phyloP scores from a whole-genome alignment of 1,284 basidiomycete species.

The Boletus mariae region DNA sequence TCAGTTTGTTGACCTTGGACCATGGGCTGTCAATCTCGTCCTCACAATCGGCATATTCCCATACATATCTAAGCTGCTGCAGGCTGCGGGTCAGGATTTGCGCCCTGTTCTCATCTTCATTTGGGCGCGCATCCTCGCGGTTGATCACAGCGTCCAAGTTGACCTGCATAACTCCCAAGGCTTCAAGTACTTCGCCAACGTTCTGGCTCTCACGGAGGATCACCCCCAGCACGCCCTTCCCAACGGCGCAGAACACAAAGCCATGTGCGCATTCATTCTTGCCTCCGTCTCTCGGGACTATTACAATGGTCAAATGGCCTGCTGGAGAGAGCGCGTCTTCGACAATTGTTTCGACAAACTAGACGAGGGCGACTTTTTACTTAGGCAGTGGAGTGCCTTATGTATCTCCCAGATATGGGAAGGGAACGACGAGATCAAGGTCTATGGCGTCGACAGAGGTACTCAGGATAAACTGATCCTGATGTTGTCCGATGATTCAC shows the following conservation, averaged over 20 bases:
- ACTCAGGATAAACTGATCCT: constrained; percentile 86
- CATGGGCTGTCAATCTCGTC: constrained; percentile 97
- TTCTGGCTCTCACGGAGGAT: constrained; percentile 68
- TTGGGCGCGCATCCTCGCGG: constrained; percentile 96
- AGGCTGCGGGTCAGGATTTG: constrained; percentile 91
- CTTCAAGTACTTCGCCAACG: constrained; percentile 85
- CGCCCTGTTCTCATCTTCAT: constrained; percentile 99
- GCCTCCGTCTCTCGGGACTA: constrained; percentile 91
- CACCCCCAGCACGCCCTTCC: constrained; percentile 57
- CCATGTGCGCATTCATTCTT: constrained; percentile 98
- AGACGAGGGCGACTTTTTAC: constrained; percentile 86
- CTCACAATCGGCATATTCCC: constrained; percentile 99
- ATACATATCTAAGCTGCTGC: constrained; percentile 94
- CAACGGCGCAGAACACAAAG: constrained; percentile 94
- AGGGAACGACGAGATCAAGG: constrained; percentile 86
- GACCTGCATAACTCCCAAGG: constrained; percentile 87
- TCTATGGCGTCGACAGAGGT: constrained; percentile 76
- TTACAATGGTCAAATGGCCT: constrained; percentile 82
- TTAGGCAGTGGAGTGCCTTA: constrained; percentile 92
- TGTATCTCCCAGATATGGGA: constrained; percentile 98
- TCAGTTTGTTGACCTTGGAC: constrained; percentile 96
- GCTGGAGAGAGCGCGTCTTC: constrained; percentile 83
- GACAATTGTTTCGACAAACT: constrained; percentile 86
- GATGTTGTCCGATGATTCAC: constrained; percentile 83
- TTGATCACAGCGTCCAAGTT: constrained; percentile 89